Percentiles rank a stretch among this genome's conserved stretches.
phyloP scores from a whole-genome alignment of 225 moss, liverwort and hornwort species.

The Bryoerythrophyllum caledonicum region DNA sequence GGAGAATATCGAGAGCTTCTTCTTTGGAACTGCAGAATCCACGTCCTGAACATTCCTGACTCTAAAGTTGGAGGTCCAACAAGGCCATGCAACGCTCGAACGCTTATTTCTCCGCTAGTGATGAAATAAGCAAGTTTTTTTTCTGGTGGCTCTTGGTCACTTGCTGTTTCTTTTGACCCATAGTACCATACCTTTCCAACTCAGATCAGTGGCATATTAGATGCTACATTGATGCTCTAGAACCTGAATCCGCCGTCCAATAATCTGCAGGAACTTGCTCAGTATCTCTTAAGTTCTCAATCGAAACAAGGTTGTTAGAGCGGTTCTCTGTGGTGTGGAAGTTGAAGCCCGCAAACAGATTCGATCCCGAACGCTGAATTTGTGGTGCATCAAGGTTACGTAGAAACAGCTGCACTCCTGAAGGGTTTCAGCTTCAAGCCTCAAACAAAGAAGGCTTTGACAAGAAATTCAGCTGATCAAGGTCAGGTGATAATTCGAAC shows the following conservation, averaged over 20 bases:
- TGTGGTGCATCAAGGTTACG: slow-evolving; percentile 17
- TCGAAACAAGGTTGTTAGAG: slow-evolving; percentile 17
- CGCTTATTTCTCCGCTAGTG: slow-evolving; percentile 28
- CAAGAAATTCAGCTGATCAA: slow-evolving; percentile 21
- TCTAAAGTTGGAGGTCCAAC: slow-evolving; percentile 11
- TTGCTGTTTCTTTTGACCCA: slow-evolving; percentile 44
- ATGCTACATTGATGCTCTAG: slow-evolving; percentile 17
- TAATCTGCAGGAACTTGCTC: slow-evolving; percentile 17
- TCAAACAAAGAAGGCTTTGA: background rate
- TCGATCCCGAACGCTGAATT: slow-evolving; percentile 14
- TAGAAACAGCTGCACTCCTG: slow-evolving; percentile 5
- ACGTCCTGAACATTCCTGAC: slow-evolving; percentile 19
- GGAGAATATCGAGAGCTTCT: slow-evolving; percentile 11
- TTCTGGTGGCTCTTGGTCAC: slow-evolving; percentile 35
- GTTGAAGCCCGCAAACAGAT: slow-evolving; percentile 15
- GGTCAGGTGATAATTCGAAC: slow-evolving; percentile 32
- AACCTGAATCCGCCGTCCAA: slow-evolving; percentile 13
- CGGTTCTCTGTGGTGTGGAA: slow-evolving; percentile 9
- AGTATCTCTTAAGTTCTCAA: slow-evolving; percentile 8
- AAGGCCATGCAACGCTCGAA: slow-evolving; percentile 34
- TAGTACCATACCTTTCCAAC: slow-evolving; percentile 23
- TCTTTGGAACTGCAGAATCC: slow-evolving; percentile 21
- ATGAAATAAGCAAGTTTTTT: slow-evolving; percentile 52
- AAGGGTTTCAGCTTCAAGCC: background rate
- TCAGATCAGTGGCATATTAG: slow-evolving; percentile 13